These are phyloP conservation scores for Aspergillus oerlinghausenensis DNA, from an alignment of 2,329 filamentous ascomycete genomes.

Conservation along the genomic window DNA sequence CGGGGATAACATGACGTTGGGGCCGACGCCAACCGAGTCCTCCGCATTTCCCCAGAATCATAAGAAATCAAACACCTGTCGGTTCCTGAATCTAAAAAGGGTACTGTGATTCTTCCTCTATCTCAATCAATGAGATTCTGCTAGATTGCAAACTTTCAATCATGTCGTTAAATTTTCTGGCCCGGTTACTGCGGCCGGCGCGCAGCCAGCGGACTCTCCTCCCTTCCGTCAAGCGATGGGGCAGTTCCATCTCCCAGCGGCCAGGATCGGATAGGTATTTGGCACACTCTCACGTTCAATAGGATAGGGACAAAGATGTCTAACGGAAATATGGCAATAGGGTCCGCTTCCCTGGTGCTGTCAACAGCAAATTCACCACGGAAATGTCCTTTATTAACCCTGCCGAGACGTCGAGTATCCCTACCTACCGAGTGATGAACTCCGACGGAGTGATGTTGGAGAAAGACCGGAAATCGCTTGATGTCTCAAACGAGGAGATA, in stretches of 20 bases:
- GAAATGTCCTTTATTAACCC: slow-evolving; percentile 73
- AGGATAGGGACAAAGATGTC: neutral
- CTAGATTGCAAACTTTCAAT: neutral
- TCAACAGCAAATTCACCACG: slow-evolving; percentile 88
- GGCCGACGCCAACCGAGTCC: slow-evolving; percentile 28
- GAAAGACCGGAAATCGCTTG: slow-evolving; percentile 58
- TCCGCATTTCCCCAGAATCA: slow-evolving; percentile 10
- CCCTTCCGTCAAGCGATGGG: slow-evolving; percentile 40
- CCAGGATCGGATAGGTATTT: slow-evolving; percentile 57
- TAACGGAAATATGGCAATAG: slow-evolving; percentile 30
- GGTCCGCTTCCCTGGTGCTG: slow-evolving; percentile 79
- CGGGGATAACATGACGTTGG: slow-evolving; percentile 1
- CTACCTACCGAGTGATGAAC: slow-evolving; percentile 88
- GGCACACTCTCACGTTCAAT: neutral
- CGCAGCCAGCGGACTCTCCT: slow-evolving; percentile 6
- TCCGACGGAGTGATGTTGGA: slow-evolving; percentile 83
- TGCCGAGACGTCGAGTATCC: slow-evolving; percentile 67
- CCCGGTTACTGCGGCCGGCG: slow-evolving; percentile 4
- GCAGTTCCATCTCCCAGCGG: slow-evolving; percentile 52
- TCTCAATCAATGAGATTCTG: slow-evolving; percentile 1
- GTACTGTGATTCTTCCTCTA: slow-evolving; percentile 1
- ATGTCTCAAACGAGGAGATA: slow-evolving; percentile 62
- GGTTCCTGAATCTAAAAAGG: neutral
- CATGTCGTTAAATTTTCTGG: slow-evolving; percentile 8
- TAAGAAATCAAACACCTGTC: neutral